phyloP scores from a whole-genome alignment of 1,139 yeast species.

The Hansenula lynferdii region DNA sequence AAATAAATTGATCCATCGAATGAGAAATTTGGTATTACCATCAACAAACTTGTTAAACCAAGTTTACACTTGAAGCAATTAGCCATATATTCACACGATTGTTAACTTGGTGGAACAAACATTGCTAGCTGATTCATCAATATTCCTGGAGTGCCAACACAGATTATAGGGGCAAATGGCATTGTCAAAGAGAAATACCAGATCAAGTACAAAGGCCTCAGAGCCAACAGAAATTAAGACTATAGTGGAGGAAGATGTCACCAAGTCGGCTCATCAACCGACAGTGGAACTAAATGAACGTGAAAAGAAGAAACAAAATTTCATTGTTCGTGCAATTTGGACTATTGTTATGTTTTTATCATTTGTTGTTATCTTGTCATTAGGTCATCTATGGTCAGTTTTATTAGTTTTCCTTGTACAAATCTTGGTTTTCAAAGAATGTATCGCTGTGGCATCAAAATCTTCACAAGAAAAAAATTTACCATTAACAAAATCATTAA shows the following conservation, averaged over 20 bases:
- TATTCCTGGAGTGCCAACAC: too few relatives aligned
- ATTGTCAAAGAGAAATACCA: too few relatives aligned
- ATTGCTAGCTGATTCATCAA: too few relatives aligned
- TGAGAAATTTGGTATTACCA: too few relatives aligned
- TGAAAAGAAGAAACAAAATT: slow-evolving; percentile 69
- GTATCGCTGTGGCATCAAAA: slow-evolving; percentile 78
- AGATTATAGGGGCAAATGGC: too few relatives aligned
- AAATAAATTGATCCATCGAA: too few relatives aligned
- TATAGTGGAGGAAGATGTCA: neutral
- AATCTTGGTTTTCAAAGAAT: slow-evolving; percentile 83
- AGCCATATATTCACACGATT: too few relatives aligned
- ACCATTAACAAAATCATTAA: slow-evolving; percentile 78
- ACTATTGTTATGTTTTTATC: slow-evolving; percentile 84
- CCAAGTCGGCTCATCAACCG: neutral
- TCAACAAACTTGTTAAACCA: too few relatives aligned
- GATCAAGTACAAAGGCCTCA: neutral
- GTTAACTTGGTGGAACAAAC: too few relatives aligned
- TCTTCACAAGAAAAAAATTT: slow-evolving; percentile 81
- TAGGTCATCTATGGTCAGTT: slow-evolving; percentile 85
- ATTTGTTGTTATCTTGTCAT: slow-evolving; percentile 67
- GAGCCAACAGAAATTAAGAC: neutral
- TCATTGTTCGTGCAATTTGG: slow-evolving; percentile 90
- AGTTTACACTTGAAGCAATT: too few relatives aligned
- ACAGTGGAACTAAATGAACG: neutral
- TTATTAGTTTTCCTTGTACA: slow-evolving; percentile 68